Evolutionary conservation across 108 stramenopile genomes (phyloP), one percentile per base, ranked within the genome.

Genomic region (Pseudonitzschia multiseries): DNA sequence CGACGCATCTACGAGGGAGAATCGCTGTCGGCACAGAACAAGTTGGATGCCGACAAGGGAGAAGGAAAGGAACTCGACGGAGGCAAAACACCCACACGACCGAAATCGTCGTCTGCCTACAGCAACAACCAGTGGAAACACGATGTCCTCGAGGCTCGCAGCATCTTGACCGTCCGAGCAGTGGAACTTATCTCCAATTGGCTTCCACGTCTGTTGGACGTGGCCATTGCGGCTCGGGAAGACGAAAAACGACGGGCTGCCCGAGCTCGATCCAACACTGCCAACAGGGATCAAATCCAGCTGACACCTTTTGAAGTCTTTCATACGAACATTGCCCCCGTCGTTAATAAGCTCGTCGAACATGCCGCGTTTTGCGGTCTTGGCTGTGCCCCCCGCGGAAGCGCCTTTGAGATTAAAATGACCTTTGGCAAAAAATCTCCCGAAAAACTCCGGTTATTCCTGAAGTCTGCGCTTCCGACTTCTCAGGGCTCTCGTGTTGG

Each of bases 111-210:
- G 1, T 41, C 53, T 51, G 72, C 69, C 69, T 59, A 70, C 59
- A 82, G 52, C 62, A 82, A 74, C 65, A 95, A 92, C 57, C 83
- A 91, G 66, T 95, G 93, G 93, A 95, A 92, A 69, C 91, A 90
- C 61, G 93, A 95, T 53, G 78, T 90, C 32, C 84, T 95, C 10
- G 93, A 95, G 52, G 82, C 90, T 0, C 74, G 93, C 42, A 91
- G 90, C 31, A 72, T 87, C 42, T 80, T 89, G 42, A 91, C 93
- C 17, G 76, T 85, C 54, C 83, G 86, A 63, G 82, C 87, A 22
- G 93, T 92, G 28, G 73, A 78, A 29, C 62, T 92, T 28, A 81
- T 84, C 8, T 85, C 86, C 46, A 84, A 74, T 28, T 95, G 93
- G 93, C 57, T 95, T 28, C 91, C 91, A 4, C 81, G 93, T 0